Conservation (phyloP, 345 rosid species). For the Camelina hispida region DNA sequence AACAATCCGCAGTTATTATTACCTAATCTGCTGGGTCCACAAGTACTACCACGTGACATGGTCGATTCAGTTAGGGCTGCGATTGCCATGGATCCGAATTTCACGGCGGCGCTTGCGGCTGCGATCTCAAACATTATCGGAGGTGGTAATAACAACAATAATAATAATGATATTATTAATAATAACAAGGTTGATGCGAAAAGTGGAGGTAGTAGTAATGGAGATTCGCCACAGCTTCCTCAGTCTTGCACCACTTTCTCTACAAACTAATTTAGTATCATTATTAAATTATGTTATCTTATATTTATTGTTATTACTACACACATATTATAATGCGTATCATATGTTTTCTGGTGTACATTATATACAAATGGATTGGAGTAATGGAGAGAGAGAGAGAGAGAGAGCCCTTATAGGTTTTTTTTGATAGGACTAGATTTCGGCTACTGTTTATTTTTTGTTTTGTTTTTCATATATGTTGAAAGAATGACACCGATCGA, state of each 20-base stretch:
- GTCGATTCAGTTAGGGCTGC: conserved; percentile 76
- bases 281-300: background rate
- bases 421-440: background rate
- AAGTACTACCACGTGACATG: conserved; percentile 57
- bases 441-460: background rate
- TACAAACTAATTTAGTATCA: conserved; percentile 48
- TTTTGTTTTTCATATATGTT: background rate
- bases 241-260: conserved; percentile 96
- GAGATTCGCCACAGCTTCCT: conserved; percentile 79
- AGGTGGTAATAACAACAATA: conserved; percentile 36
- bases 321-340: conserved; percentile 5
- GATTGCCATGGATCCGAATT: conserved; percentile 80
- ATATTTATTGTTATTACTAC: background rate
- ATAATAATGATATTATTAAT: conserved; percentile 28
- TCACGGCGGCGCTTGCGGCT: conserved; percentile 79
- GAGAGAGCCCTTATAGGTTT: background rate
- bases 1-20: conserved; percentile 25
- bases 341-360: conserved; percentile 28
- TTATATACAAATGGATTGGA: conserved; percentile 1
- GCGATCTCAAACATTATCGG: conserved; percentile 75
- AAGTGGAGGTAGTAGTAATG: conserved; percentile 47
- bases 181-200: conserved; percentile 35
- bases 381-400: background rate
- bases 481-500: background rate
- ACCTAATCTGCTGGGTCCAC: conserved; percentile 35